Evolutionary conservation across 164 flowering plant species (phyloP), one percentile per base, ranked within the genome.

Genomic region (Vitis labrusca): DNA sequence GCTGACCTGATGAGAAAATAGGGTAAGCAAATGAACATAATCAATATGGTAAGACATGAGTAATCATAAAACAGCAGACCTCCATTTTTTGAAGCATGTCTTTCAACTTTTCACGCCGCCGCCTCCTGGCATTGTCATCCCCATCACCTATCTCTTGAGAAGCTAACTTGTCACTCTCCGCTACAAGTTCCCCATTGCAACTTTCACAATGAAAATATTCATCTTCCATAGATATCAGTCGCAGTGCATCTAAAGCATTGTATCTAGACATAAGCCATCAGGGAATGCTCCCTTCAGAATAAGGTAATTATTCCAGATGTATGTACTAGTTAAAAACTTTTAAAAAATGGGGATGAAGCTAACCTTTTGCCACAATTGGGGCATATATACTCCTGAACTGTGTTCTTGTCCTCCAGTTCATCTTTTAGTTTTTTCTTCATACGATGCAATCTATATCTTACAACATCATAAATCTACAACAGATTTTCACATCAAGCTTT

Each of bases 371-470:
- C 72, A 74, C 98, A 93, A 64, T 82, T 83, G 47, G 95, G 97
- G 79, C 99, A 96, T 65, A 88, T 80, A 65, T 96, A 96, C 77
- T 92, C 94, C 82, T 92, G 98, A 76, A 93, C 84, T 27, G 97
- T 90, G 74, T 96, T 92, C 83, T 87, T 91, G 84, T 83, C 77
- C 10, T 93, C 99, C 65, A 96, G 72, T 68, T 93, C 95, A 83
- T 93, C 98, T 74, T 91, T 96, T 54, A 96, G 71, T 64, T 88
- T 91, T 76, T 96, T 91, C 94, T 75, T 91, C 98, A 96, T 87
- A 9, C 99, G 90, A 71, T 96, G 91, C 68, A 93, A 58, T 79
- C 98, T 87, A 74, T 93, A 96, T 78, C 99, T 83, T 63, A 93
- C 94, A 29, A 93, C 95, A 83, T 96, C 99, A 84, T 84, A 82